Evolutionary conservation across 1,284 basidiomycete species (phyloP).

Genomic region (Fistulinella cinereoalba): DNA sequence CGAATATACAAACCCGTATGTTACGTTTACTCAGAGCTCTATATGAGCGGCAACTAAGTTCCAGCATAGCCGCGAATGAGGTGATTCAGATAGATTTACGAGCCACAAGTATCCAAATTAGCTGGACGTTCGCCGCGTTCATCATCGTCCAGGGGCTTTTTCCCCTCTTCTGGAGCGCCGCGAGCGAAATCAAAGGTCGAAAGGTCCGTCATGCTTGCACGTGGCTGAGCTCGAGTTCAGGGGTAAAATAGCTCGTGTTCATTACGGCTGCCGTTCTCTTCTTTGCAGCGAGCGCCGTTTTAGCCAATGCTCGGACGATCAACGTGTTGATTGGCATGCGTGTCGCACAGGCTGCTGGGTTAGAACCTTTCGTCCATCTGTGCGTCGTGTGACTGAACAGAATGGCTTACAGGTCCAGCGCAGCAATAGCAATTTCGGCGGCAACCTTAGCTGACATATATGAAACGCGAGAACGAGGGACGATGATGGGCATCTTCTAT

Average conservation of each 20-base stretch:
- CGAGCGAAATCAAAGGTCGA: slow-evolving; percentile 78
- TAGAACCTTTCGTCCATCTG: slow-evolving; percentile 15
- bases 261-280: slow-evolving; percentile 60
- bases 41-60: slow-evolving; percentile 6
- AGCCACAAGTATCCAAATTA: slow-evolving; percentile 67
- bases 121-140: slow-evolving; percentile 72
- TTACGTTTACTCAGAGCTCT: slow-evolving; percentile 17
- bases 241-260: slow-evolving; percentile 55
- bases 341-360: slow-evolving; percentile 66
- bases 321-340: slow-evolving; percentile 71
- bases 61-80: slow-evolving; percentile 56
- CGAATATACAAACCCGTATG: slow-evolving; percentile 67
- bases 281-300: slow-evolving; percentile 60
- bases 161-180: slow-evolving; percentile 68
- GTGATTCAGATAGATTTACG: slow-evolving; percentile 64
- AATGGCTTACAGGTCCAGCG: slow-evolving; percentile 54
- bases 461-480: slow-evolving; percentile 75
- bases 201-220: slow-evolving; percentile 48
- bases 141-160: slow-evolving; percentile 74
- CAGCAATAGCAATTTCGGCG: slow-evolving; percentile 76
- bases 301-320: slow-evolving; percentile 61
- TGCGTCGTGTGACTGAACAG: neutral
- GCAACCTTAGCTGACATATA: slow-evolving; percentile 83
- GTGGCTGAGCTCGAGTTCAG: slow-evolving; percentile 5
- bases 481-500: slow-evolving; percentile 78